These are phyloP conservation scores for Microsporum audouinii DNA, from an alignment of 2,329 filamentous ascomycete genomes.

Conservation along the genomic window DNA sequence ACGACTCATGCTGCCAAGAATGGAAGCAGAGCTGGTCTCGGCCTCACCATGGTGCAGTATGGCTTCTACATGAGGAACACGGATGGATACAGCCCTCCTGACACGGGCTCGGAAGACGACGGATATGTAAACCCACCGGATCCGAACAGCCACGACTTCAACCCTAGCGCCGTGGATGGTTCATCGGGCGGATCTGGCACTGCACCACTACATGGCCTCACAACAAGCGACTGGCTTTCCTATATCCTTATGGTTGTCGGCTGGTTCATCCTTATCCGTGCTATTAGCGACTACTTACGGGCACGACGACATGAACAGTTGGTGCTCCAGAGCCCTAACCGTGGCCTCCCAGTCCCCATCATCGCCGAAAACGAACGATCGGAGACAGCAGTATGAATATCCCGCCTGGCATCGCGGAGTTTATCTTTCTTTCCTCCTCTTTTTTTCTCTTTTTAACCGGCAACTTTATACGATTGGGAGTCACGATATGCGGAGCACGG, in stretches of 20 bases:
- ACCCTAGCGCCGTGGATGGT: conserved; percentile 54
- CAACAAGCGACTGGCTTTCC: conserved; percentile 73
- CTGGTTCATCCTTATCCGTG: conserved; percentile 93
- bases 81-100: conserved; percentile 23
- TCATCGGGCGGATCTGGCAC: conserved; percentile 18
- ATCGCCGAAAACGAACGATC: conserved; percentile 75
- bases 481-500: not conserved
- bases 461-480: not conserved
- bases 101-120: conserved; percentile 40
- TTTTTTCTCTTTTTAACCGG: not conserved
- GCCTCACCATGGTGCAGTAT: conserved; percentile 90
- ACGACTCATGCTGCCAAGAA: conserved; percentile 98
- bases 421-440: not conserved
- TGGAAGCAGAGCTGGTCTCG: conserved; percentile 83
- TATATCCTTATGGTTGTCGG: conserved; percentile 94
- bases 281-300: conserved; percentile 80
- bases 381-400: conserved; percentile 57
- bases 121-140: conserved; percentile 52
- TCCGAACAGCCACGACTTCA: conserved; percentile 82
- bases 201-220: conserved; percentile 43
- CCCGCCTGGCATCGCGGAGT: not conserved
- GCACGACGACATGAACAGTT: conserved; percentile 85
- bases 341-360: conserved; percentile 71
- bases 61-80: conserved; percentile 82
- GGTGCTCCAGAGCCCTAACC: conserved; percentile 82